These are phyloP conservation scores for Bisporella sp. DNA, from an alignment of 2,329 filamentous ascomycete genomes.

Conservation along the genomic window DNA sequence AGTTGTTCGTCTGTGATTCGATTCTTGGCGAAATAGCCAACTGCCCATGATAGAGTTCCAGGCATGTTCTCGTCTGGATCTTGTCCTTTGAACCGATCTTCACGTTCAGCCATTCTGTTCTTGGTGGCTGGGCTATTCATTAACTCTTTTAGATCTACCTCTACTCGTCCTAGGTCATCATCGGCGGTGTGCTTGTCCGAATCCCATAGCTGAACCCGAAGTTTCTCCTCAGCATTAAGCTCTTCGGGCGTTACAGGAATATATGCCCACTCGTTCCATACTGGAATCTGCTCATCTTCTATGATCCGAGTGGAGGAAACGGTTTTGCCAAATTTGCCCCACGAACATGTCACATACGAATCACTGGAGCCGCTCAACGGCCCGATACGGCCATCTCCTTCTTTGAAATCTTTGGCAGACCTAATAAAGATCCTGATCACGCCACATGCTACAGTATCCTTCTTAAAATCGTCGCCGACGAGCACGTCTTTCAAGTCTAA, in stretches of 20 bases:
- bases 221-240: constrained; percentile 61
- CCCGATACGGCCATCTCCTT: constrained; percentile 58
- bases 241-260: constrained; percentile 66
- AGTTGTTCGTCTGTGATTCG: constrained; percentile 56
- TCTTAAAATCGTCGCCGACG: constrained; percentile 72
- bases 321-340: constrained; percentile 71
- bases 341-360: constrained; percentile 64
- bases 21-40: constrained; percentile 65
- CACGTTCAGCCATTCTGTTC: constrained; percentile 54
- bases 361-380: constrained; percentile 59
- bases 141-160: constrained; percentile 57
- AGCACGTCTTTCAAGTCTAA: constrained; percentile 72
- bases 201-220: constrained; percentile 69
- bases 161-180: constrained; percentile 67
- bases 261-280: constrained; percentile 64
- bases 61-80: constrained; percentile 62
- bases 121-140: constrained; percentile 53
- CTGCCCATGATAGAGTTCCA: constrained; percentile 60
- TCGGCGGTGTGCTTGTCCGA: constrained; percentile 66
- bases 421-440: constrained; percentile 61
- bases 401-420: constrained; percentile 62
- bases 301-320: constrained; percentile 61
- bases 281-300: constrained; percentile 56
- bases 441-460: constrained; percentile 59
- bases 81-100: constrained; percentile 59